These are phyloP conservation scores for Prinsepia uniflora DNA, from an alignment of 306 rosid genomes.

Conservation along the genomic window DNA sequence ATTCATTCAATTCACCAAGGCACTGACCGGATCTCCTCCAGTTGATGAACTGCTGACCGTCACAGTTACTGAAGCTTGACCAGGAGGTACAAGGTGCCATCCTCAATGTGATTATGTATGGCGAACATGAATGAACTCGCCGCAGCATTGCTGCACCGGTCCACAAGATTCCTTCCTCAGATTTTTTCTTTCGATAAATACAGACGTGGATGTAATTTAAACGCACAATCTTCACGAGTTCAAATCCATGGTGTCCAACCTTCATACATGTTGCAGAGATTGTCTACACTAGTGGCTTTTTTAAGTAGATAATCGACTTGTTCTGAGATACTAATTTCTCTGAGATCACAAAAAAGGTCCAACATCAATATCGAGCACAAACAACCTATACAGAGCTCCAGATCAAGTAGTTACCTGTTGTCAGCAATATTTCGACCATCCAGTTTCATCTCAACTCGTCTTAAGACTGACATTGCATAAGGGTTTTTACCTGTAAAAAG, in stretches of 20 bases:
- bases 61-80: slow-evolving; percentile 7
- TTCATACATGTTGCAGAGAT: slow-evolving; percentile 96
- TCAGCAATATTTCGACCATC: slow-evolving; percentile 74
- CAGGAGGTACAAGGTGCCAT: slow-evolving; percentile 14
- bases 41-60: background rate
- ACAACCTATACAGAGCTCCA: slow-evolving; percentile 22
- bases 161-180: too few relatives aligned
- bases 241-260: slow-evolving; percentile 99
- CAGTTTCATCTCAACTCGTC: slow-evolving; percentile 86
- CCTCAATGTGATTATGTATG: slow-evolving; percentile 20
- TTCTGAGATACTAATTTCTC: slow-evolving; percentile 66
- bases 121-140: slow-evolving; percentile 14
- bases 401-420: slow-evolving; percentile 49
- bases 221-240: slow-evolving; percentile 35
- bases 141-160: slow-evolving; percentile 16
- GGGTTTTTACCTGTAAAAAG: slow-evolving; percentile 64
- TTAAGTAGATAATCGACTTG: slow-evolving; percentile 91
- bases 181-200: slow-evolving; percentile 14
- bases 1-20: background rate
- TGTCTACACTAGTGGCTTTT: slow-evolving; percentile 92
- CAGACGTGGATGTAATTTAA: slow-evolving; percentile 17
- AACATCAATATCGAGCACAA: slow-evolving; percentile 21
- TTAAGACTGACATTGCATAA: slow-evolving; percentile 74
- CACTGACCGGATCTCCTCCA: background rate
- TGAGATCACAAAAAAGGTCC: slow-evolving; percentile 40